phyloP scores from a whole-genome alignment of 768 basidiomycete genomes.

The Xanthoconium purpureum region DNA sequence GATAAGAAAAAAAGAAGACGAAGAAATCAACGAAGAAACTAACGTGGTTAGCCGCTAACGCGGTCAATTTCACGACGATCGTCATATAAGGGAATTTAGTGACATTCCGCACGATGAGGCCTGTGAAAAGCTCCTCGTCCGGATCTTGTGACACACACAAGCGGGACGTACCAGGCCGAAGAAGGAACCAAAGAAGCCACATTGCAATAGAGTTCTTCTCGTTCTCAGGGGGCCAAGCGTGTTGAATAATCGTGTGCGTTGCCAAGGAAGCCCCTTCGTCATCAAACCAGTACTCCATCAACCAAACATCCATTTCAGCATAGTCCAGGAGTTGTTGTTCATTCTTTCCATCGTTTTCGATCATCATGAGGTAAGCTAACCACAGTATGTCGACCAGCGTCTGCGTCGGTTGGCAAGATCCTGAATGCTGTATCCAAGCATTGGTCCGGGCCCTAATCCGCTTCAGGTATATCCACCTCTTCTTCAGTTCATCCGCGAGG shows the following conservation, averaged over 20 bases:
- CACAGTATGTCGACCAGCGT: slow-evolving; percentile 48
- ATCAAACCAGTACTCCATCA: slow-evolving; percentile 66
- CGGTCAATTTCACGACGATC: slow-evolving; percentile 55
- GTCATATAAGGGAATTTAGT: slow-evolving; percentile 43
- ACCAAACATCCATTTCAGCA: slow-evolving; percentile 59
- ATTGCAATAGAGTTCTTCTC: slow-evolving; percentile 58
- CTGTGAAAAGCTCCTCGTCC: slow-evolving; percentile 32
- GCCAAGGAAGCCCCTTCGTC: slow-evolving; percentile 54
- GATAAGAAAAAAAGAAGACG: neutral
- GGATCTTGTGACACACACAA: neutral
- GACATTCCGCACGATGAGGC: slow-evolving; percentile 43
- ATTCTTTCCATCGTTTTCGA: slow-evolving; percentile 79
- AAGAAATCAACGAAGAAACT: slow-evolving; percentile 27
- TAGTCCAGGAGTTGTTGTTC: slow-evolving; percentile 67
- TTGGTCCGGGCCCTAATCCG: slow-evolving; percentile 45
- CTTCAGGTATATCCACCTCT: slow-evolving; percentile 56
- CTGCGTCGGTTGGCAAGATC: slow-evolving; percentile 22
- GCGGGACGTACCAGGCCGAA: slow-evolving; percentile 51
- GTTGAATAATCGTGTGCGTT: slow-evolving; percentile 37
- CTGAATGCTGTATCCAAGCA: slow-evolving; percentile 17
- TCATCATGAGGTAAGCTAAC: slow-evolving; percentile 71
- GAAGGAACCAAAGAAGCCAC: slow-evolving; percentile 78
- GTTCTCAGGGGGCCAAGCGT: slow-evolving; percentile 57
- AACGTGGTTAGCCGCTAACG: slow-evolving; percentile 64
- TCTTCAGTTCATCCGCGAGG: slow-evolving; percentile 61